Evolutionary conservation across 768 basidiomycete genomes (phyloP), one percentile per base, ranked within the genome.

Genomic region (Mycena alexandri): DNA sequence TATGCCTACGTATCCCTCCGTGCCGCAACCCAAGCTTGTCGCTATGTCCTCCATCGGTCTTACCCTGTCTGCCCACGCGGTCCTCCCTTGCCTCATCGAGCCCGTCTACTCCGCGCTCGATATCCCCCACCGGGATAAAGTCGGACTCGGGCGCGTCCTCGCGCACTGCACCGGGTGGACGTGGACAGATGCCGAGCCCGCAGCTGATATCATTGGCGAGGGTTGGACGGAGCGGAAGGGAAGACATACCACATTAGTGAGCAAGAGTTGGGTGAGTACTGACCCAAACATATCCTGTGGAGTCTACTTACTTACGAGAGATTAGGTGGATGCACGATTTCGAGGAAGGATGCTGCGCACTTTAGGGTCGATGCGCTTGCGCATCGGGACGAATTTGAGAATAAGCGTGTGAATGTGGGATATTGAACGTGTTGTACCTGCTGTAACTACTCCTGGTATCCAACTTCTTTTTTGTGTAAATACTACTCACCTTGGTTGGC

Each of bases 341-440:
- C 89, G 41, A 82, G 90, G 71, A 81, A 79, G 73, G 90, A 92
- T 73, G 86, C 88, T 4, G 83, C 82, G 3, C 85, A 87, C 73
- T 87, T 87, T 73, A 80, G 81, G 1, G 81, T 84, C 51, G 75
- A 68, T 5, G 88, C 86, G 0, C 89, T 65, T 17, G 14, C 48
- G 36, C 56, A 56, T 14, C 59, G 64, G 64, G 66, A 78, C 6
- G 74, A 82, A 48, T 86, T 81, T 79, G 72, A 77, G 61, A 82
- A 83, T 24, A 83, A 83, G 33, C 38, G 42, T 13, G 50, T 65
- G 11, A 58, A 65, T 29, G 22, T 59, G 19, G 42, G 22, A n/a
- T 65, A 65, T 22, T 65, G 54, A 54, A 19, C 38, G 29, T 29
- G n/a, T n/a, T n/a, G n/a, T n/a, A n/a, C n/a, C n/a, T n/a, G n/a